Evolutionary conservation across 2,329 filamentous ascomycete species (phyloP).

Genomic region (Fusarium oxysporum): DNA sequence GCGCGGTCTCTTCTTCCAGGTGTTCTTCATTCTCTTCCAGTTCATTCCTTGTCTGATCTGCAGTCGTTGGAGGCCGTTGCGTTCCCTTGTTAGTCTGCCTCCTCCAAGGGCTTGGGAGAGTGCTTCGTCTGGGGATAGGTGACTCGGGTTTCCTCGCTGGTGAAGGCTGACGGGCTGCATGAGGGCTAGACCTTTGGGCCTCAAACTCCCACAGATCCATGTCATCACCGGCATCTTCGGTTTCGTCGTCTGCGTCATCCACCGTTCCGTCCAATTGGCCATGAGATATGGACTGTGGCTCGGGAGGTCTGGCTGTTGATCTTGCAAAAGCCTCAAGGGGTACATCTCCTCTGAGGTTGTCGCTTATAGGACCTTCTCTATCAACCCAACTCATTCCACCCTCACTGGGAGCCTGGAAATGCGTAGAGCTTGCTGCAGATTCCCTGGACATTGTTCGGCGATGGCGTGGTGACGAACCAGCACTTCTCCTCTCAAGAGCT

Average conservation of each 20-base stretch:
- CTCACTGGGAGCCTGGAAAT: constrained; percentile 47
- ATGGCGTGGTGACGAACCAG: constrained; percentile 24
- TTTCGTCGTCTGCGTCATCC: constrained; percentile 32
- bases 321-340: constrained; percentile 47
- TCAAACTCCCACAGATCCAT: constrained; percentile 70
- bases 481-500: constrained; percentile 46
- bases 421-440: constrained; percentile 51
- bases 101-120: constrained; percentile 56
- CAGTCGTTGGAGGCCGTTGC: constrained; percentile 11
- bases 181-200: constrained; percentile 61
- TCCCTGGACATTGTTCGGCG: constrained; percentile 34
- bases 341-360: constrained; percentile 51
- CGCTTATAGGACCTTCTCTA: constrained; percentile 53
- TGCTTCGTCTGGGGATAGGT: constrained; percentile 37
- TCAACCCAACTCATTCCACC: constrained; percentile 60
- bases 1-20: constrained; percentile 6
- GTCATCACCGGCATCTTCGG: constrained; percentile 52
- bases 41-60: neutral
- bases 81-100: constrained; percentile 37
- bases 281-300: neutral
- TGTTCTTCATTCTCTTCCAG: neutral
- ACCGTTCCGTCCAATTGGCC: constrained; percentile 27
- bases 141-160: constrained; percentile 43
- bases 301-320: neutral
- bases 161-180: constrained; percentile 46